These are phyloP conservation scores for Penicillium turbatum DNA, from an alignment of 495 filamentous ascomycete genomes.

Conservation along the genomic window DNA sequence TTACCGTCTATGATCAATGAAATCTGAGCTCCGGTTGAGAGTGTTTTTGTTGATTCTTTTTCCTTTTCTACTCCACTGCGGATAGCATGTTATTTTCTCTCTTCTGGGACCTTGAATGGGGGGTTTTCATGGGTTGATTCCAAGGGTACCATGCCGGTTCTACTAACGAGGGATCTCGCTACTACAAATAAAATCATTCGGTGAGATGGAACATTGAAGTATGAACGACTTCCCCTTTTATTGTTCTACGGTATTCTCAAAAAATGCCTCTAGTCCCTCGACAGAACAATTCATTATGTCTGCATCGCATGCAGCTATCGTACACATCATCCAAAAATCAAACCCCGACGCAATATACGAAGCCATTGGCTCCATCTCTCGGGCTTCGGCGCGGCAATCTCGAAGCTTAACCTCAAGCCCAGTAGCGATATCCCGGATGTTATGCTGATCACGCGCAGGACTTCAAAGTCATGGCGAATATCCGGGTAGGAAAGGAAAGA, in stretches of 20 bases:
- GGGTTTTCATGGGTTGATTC: neutral
- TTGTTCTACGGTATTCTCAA: neutral
- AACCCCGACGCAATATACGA: conserved; percentile 9
- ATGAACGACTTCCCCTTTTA: neutral
- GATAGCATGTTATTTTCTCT: neutral
- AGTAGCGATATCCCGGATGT: neutral
- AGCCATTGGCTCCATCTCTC: neutral
- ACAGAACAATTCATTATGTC: conserved; percentile 18
- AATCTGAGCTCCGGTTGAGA: conserved; percentile 20
- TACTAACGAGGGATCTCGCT: too few relatives aligned
- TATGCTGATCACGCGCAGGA: neutral
- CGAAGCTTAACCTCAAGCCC: neutral
- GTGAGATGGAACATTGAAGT: neutral
- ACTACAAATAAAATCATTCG: too few relatives aligned
- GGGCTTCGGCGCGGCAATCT: neutral
- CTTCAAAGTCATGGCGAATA: too few relatives aligned
- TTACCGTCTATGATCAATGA: conserved; percentile 26
- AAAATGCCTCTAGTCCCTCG: neutral
- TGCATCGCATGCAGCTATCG: conserved; percentile 19
- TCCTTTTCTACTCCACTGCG: neutral
- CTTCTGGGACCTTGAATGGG: neutral
- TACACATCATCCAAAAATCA: conserved; percentile 13
- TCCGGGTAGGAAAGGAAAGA: neutral
- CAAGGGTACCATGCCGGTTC: neutral
- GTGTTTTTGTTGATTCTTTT: neutral